Conservation (phyloP, 1,284 basidiomycete genomes). For the Ceratobasidium sp. region DNA sequence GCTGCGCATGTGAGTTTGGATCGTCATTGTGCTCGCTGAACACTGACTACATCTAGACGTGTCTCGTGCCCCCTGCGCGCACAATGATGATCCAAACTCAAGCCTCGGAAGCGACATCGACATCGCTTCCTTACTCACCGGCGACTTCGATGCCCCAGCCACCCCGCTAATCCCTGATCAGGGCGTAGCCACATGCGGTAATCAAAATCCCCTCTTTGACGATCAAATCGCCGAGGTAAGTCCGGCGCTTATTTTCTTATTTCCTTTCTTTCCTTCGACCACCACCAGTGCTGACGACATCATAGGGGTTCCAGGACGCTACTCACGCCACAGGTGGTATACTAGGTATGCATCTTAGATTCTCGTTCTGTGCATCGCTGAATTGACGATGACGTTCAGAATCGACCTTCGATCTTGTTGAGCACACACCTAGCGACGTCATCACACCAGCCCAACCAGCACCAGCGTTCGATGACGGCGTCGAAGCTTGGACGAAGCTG, state of each 20-base stretch:
- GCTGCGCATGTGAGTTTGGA: slow-evolving; percentile 22
- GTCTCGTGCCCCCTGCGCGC: neutral
- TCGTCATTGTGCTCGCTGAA: slow-evolving; percentile 12
- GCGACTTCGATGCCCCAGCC: neutral
- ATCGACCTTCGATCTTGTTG: too few species aligned
- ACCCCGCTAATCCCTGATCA: neutral
- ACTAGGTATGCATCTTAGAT: neutral
- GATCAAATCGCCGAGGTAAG: neutral
- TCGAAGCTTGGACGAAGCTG: neutral
- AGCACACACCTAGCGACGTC: too few species aligned
- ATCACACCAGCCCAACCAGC: neutral
- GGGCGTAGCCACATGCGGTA: neutral
- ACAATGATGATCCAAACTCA: slow-evolving; percentile 37
- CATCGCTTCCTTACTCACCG: neutral
- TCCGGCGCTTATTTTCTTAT: too few species aligned
- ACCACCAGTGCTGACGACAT: neutral
- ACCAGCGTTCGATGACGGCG: neutral
- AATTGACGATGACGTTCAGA: too few species aligned
- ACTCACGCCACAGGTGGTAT: too few species aligned
- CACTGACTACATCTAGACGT: slow-evolving; percentile 4
- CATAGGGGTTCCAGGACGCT: neutral
- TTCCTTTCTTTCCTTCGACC: neutral
- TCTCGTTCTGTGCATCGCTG: neutral
- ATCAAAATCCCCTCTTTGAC: neutral
- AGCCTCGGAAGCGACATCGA: neutral